Percentiles rank a stretch among this genome's conserved stretches.
Evolutionary conservation across 1,139 yeast species (phyloP).

Genomic region (Taphrina communis): DNA sequence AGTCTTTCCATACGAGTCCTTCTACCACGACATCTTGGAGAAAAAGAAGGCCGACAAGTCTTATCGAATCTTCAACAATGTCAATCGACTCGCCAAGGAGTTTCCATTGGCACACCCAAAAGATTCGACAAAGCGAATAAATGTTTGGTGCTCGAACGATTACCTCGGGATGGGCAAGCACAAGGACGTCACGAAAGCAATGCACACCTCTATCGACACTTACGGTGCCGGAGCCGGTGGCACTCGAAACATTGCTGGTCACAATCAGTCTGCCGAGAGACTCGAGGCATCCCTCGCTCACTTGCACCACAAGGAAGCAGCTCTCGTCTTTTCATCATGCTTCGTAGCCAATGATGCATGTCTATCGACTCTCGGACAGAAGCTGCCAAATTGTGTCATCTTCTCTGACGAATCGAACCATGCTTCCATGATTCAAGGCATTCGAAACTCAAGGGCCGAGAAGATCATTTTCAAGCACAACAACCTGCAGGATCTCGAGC

Average conservation of each 20-base stretch:
- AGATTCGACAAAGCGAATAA: slow-evolving; percentile 75
- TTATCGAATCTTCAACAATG: slow-evolving; percentile 93
- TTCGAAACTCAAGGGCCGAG: slow-evolving; percentile 83
- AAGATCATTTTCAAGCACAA: slow-evolving; percentile 93
- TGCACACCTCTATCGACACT: slow-evolving; percentile 80
- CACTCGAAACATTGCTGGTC: slow-evolving; percentile 98
- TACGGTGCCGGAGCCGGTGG: slow-evolving; percentile 99
- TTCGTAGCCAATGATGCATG: slow-evolving; percentile 97
- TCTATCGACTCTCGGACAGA: slow-evolving; percentile 87
- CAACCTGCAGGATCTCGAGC: slow-evolving; percentile 80
- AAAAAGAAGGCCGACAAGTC: slow-evolving; percentile 86
- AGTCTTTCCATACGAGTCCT: slow-evolving; percentile 68
- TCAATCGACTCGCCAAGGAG: slow-evolving; percentile 90
- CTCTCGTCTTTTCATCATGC: slow-evolving; percentile 92
- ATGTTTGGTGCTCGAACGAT: slow-evolving; percentile 99
- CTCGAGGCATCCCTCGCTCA: slow-evolving; percentile 87
- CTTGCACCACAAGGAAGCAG: slow-evolving; percentile 92
- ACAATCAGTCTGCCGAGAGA: slow-evolving; percentile 82
- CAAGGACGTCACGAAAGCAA: slow-evolving; percentile 69
- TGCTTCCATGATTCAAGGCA: slow-evolving; percentile 97
- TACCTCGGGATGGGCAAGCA: slow-evolving; percentile 94
- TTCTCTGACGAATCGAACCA: slow-evolving; percentile 93
- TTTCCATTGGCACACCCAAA: slow-evolving; percentile 91
- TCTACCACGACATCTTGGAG: slow-evolving; percentile 66
- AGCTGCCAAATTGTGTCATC: slow-evolving; percentile 84